Base-by-base conservation (phyloP, 2,329 filamentous ascomycete species). In the Cladosporium sp. region DNA sequence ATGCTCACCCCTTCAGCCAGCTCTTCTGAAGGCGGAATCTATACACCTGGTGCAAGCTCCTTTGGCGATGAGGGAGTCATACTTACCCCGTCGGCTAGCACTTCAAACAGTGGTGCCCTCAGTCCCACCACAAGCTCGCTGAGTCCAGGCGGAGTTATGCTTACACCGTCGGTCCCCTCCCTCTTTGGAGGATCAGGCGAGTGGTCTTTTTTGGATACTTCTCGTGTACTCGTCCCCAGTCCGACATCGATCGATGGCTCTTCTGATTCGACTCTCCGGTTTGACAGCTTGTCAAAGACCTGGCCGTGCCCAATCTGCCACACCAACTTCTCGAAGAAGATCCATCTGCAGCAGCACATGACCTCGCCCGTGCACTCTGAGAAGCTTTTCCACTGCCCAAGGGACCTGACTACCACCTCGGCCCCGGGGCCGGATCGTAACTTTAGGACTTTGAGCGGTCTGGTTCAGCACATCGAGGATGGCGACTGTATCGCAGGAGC, bases 371-470 rank as follows among this genome's bases (percentile, higher is more conserved):
- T 18, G 22, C 58, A 59, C 40, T 46, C 49, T 2, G 28, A 43
- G 7, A 52, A 49, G 16, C 42, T 58, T 3, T 56, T 52, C 32
- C 54, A 56, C 22, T 59, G 58, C 31, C 56, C 56, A 4, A 54
- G 45, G 7, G 42, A 18, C 18, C 6, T 51, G 2, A 40, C 35
- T 14, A 35, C 35, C 19, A n/a, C 18, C 22, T 34, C 34, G 32
- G 16, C n/a, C 7, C 19, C 13, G 3, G 40, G 13, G 11, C 14
- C 43, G 6, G 22, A 51, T 16, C 50, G 51, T 16, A 35, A 35
- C 4, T 58, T 59, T 54, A 59, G 56, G 48, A 57, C 54, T 16
- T 22, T 57, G 13, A 58, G 56, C 13, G 56, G 56, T 3, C 49
- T 58, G 10, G 53, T 54, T 9, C 50, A 55, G 54, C 58, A 58